Evolutionary conservation across 2,329 filamentous ascomycete species (phyloP), one percentile per base, ranked within the genome.

Genomic region (Trichophyton simii): DNA sequence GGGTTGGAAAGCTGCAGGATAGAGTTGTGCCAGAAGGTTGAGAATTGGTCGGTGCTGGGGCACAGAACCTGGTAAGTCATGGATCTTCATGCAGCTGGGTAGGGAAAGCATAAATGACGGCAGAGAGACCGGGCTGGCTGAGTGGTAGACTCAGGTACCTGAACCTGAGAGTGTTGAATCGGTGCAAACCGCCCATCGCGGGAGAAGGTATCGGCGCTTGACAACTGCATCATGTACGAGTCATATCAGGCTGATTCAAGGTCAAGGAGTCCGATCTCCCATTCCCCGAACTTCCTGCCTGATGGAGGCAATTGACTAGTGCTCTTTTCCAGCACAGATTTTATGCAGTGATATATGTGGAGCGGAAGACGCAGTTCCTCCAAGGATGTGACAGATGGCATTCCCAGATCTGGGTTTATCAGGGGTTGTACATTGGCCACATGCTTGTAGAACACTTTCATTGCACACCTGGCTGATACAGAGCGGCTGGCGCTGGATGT

Each of bases 381-480:
- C 13, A 81, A 67, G 0, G 75, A 74, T 11, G 78, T 67, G 5
- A 71, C 74, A 7, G 76, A 74, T 0, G 70, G 67, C 50, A 75
- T 69, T 1, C 73, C 73, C 9, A 63, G 63, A 46, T 73, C 72
- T 0, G 72, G 71, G 54, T 73, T 67, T 8, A 77, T 69, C n/a
- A 74, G 65, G 20, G 63, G 66, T 22, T 72, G 71, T 4, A 71
- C 69, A 61, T 77, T 67, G 28, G 50, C 20, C 13, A 65, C 44
- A 52, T 65, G 58, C 64, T 80, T 75, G 68, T 79, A 85, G 62
- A 85, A 78, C 20, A 84, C 72, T 65, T 85, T 86, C 72, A 82
- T 77, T 0, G 80, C 81, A n/a, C 80, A 76, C 57, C 73, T 72
- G 2, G 71, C 67, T 50, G 77, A 58, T 46, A 36, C 13, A 15